Evolutionary conservation across 2,329 filamentous ascomycete genomes (phyloP).

Genomic region (Arthrobotrys musiformis): DNA sequence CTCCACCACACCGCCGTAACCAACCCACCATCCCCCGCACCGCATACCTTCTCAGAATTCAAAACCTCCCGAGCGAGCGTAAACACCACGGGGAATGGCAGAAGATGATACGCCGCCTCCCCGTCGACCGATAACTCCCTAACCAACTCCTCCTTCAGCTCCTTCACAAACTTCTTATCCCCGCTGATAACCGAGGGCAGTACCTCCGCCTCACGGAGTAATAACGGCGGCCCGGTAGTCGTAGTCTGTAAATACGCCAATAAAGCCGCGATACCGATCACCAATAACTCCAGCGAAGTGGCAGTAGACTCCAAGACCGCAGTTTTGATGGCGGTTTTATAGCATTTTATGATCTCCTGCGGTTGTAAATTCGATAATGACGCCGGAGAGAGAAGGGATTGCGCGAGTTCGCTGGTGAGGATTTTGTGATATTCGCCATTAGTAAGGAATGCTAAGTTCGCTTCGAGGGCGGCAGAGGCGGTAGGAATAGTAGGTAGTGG

Average conservation of each 20-base stretch:
- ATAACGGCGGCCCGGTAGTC: slow-evolving; percentile 85
- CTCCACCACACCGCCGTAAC: slow-evolving; percentile 69
- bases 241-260: slow-evolving; percentile 86
- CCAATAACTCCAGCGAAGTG: slow-evolving; percentile 23
- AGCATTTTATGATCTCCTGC: neutral
- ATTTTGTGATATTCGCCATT: slow-evolving; percentile 36
- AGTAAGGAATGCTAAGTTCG: slow-evolving; percentile 9
- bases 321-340: slow-evolving; percentile 14
- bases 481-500: slow-evolving; percentile 25
- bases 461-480: slow-evolving; percentile 26
- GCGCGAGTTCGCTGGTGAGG: slow-evolving; percentile 35
- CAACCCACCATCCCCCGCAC: slow-evolving; percentile 60
- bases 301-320: neutral
- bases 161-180: slow-evolving; percentile 64
- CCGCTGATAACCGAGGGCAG: slow-evolving; percentile 63
- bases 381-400: neutral
- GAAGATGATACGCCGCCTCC: slow-evolving; percentile 83
- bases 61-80: slow-evolving; percentile 75
- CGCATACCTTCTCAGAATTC: no score
- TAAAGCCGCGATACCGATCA: slow-evolving; percentile 75
- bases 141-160: slow-evolving; percentile 71
- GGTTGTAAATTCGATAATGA: neutral
- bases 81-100: slow-evolving; percentile 85
- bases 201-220: slow-evolving; percentile 67
- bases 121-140: slow-evolving; percentile 80